Evolutionary conservation across 1,284 basidiomycete genomes (phyloP), one percentile per base, ranked within the genome.

Genomic region (Ganoderma meredithae): DNA sequence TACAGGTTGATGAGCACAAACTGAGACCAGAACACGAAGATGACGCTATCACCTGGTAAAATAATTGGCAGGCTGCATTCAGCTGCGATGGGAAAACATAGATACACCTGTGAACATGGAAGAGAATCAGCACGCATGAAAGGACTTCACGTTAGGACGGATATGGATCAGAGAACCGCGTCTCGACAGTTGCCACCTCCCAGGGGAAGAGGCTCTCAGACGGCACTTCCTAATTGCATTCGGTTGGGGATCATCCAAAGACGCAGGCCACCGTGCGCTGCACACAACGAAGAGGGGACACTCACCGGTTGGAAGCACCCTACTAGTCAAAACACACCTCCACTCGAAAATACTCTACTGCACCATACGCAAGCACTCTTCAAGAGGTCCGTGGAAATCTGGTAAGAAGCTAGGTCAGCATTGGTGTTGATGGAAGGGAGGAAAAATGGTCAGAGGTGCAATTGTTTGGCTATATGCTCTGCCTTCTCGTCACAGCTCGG

Each of bases 211-310:
- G 53, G 74, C 76, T 77, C 62, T 78, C 77, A 78, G 77, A 79
- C 77, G 77, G 77, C 77, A 79, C 77, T 79, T 79, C 77, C 77
- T 79, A 78, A 78, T 78, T 78, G 77, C 76, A 71, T 77, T 77
- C 76, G 77, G 77, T 79, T 76, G 72, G 68, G 66, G 68, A 75
- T 79, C 76, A 77, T 77, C 76, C 70, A 61, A 52, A 66, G 55
- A 13, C 33, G 53, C 40, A 52, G 40, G 33, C 39, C 44, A 22
- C 44, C 17, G 44, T n/a, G 36, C 40, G 53, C 41, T 8, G 36
- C 19, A 53, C 25, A 25, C 12, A 10, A 17, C 33, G 36, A 1
- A 25, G 22, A 13, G 49, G 49, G 15, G 5, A 63, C 19, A 68
- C 70, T 71, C 65, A 72, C 70, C 12, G 41, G 31, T 31, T 31